Evolutionary conservation across 148 eudicot genomes (phyloP).

Genomic region (Camellia sinensis): DNA sequence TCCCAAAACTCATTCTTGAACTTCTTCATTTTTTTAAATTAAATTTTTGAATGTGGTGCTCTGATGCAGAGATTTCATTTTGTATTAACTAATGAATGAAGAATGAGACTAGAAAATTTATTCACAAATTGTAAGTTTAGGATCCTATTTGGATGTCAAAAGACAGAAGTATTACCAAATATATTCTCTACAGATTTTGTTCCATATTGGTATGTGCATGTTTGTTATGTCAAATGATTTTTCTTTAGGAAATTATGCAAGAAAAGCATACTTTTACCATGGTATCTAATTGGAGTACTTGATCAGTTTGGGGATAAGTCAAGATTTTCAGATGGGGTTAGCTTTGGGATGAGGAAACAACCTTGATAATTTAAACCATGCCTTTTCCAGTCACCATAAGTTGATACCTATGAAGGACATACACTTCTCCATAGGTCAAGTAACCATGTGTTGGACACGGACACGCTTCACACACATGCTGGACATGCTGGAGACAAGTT

Average conservation of each 20-base stretch:
- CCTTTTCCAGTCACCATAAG: conserved; percentile 1
- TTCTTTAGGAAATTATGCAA: background rate
- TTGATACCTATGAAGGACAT: no score
- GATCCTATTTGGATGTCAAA: background rate
- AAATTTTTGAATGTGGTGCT: background rate
- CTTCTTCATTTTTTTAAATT: background rate
- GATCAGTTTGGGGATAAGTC: background rate
- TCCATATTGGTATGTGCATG: background rate
- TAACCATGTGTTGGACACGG: no score
- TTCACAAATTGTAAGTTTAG: background rate
- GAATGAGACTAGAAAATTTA: background rate
- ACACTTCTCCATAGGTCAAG: no score
- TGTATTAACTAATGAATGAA: background rate
- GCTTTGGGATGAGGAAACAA: background rate
- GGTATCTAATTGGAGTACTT: background rate
- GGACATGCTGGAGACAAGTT: no score
- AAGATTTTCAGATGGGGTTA: background rate
- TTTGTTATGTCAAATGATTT: background rate
- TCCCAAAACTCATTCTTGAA: background rate
- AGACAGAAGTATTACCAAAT: background rate
- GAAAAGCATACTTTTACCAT: background rate
- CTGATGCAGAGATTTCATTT: background rate
- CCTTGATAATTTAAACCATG: background rate
- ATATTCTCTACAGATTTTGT: background rate
- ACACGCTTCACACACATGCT: no score